phyloP scores from a whole-genome alignment of 441 rosid species.

The California macrophylla region DNA sequence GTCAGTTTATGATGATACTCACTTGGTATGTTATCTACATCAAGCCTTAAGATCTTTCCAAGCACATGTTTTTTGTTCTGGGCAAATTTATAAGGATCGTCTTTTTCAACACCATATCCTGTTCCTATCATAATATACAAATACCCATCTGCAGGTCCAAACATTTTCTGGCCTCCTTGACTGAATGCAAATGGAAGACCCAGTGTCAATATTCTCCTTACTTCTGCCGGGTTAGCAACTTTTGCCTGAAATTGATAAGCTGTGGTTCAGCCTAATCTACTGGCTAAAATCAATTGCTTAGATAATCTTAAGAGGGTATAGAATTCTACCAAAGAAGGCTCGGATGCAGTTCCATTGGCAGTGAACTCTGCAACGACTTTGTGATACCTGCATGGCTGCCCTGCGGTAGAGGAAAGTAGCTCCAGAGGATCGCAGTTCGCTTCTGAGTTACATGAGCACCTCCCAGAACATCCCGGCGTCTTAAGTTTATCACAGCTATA shows the following conservation, averaged over 20 bases:
- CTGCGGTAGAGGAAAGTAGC: constrained; percentile 28
- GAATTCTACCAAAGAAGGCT: constrained; percentile 29
- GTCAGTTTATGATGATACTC: constrained; percentile 10
- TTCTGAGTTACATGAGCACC: constrained; percentile 46
- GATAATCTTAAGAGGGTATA: background rate
- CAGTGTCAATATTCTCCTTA: constrained; percentile 50
- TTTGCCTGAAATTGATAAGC: constrained; percentile 21
- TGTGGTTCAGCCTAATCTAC: background rate
- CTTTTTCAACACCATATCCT: constrained; percentile 28
- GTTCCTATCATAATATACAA: constrained; percentile 55
- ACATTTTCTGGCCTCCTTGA: constrained; percentile 53
- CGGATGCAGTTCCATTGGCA: constrained; percentile 28
- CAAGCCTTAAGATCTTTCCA: constrained; percentile 56
- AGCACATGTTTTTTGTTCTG: constrained; percentile 59
- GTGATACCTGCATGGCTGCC: constrained; percentile 37
- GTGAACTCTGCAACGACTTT: constrained; percentile 41
- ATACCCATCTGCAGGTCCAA: constrained; percentile 53
- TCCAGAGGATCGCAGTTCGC: constrained; percentile 44
- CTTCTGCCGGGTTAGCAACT: constrained; percentile 34
- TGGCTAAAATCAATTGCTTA: background rate
- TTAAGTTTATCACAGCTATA: constrained; percentile 40
- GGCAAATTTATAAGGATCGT: constrained; percentile 47
- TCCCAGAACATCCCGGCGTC: constrained; percentile 35
- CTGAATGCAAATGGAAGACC: constrained; percentile 41
- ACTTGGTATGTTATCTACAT: constrained; percentile 47